Conservation (phyloP, 768 basidiomycete genomes). For the Mycena haematopus region DNA sequence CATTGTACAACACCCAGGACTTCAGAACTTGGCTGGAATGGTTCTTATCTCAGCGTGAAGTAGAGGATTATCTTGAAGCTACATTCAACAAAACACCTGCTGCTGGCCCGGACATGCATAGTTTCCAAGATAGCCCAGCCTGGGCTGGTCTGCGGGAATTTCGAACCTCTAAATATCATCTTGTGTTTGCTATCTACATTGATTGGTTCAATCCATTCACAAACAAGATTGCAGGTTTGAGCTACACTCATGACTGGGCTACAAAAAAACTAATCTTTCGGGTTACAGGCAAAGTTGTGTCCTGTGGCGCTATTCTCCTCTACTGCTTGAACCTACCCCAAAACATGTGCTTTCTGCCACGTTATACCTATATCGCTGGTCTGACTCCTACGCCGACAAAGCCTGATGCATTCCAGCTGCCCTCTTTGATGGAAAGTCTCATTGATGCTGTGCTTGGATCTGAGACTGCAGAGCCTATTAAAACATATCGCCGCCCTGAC, state of each 20-base stretch:
- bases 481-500: constrained; percentile 11
- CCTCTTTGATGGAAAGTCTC: not conserved
- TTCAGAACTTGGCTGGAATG: constrained; percentile 20
- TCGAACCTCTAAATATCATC: constrained; percentile 21
- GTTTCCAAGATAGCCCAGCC: constrained; percentile 25
- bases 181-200: constrained; percentile 39
- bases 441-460: not conserved
- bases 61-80: constrained; percentile 1
- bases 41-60: constrained; percentile 7
- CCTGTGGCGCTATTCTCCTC: constrained; percentile 7
- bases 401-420: not conserved
- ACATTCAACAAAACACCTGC: not conserved
- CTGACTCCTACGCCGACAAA: not conserved
- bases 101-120: constrained; percentile 5
- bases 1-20: constrained; percentile 6
- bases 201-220: constrained; percentile 46
- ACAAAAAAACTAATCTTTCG: not conserved
- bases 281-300: constrained; percentile 7
- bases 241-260: not conserved
- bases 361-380: not conserved
- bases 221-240: constrained; percentile 40
- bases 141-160: constrained; percentile 19
- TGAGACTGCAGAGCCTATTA: not conserved
- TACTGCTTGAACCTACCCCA: constrained; percentile 6
- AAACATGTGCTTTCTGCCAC: not conserved